phyloP scores from a whole-genome alignment of 352 stramenopile genomes.

The Saprolegnia diclina region DNA sequence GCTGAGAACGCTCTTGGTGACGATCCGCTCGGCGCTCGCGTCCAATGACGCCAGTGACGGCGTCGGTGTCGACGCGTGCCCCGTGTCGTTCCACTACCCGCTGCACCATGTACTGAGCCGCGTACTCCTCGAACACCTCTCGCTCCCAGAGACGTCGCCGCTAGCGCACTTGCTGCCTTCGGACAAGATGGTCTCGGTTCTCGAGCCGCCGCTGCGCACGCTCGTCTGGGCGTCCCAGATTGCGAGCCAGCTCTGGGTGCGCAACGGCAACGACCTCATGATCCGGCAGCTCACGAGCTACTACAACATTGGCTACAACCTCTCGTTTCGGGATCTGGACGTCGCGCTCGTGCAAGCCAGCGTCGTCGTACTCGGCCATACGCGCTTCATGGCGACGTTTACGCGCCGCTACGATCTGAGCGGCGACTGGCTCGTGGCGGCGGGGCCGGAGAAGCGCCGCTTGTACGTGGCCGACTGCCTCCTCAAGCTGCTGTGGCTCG shows the following conservation, averaged over 20 bases:
- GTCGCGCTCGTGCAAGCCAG: slow-evolving; percentile 69
- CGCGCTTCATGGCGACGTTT: slow-evolving; percentile 70
- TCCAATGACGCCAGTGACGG: slow-evolving; percentile 55
- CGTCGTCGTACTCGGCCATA: slow-evolving; percentile 49
- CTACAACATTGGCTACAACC: slow-evolving; percentile 31
- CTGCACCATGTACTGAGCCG: slow-evolving; percentile 78
- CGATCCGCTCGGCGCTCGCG: neutral
- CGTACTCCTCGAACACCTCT: slow-evolving; percentile 75
- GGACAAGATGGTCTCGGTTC: slow-evolving; percentile 31
- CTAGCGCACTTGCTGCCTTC: neutral
- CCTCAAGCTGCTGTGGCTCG: slow-evolving; percentile 78
- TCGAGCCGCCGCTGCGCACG: slow-evolving; percentile 74
- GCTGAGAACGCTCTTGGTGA: neutral
- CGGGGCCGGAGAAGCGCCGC: slow-evolving; percentile 1
- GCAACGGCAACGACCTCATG: slow-evolving; percentile 75
- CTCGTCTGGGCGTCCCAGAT: slow-evolving; percentile 72
- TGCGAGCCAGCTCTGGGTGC: slow-evolving; percentile 73
- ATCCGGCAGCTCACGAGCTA: slow-evolving; percentile 77
- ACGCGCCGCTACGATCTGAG: slow-evolving; percentile 70
- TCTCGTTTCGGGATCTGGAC: slow-evolving; percentile 55
- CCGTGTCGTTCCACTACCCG: slow-evolving; percentile 87
- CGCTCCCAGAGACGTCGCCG: slow-evolving; percentile 6
- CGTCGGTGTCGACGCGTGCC: slow-evolving; percentile 60
- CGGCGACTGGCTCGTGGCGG: slow-evolving; percentile 57
- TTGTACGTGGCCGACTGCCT: slow-evolving; percentile 33